phyloP scores from a whole-genome alignment of 768 basidiomycete genomes.

The Serendipita indica region DNA sequence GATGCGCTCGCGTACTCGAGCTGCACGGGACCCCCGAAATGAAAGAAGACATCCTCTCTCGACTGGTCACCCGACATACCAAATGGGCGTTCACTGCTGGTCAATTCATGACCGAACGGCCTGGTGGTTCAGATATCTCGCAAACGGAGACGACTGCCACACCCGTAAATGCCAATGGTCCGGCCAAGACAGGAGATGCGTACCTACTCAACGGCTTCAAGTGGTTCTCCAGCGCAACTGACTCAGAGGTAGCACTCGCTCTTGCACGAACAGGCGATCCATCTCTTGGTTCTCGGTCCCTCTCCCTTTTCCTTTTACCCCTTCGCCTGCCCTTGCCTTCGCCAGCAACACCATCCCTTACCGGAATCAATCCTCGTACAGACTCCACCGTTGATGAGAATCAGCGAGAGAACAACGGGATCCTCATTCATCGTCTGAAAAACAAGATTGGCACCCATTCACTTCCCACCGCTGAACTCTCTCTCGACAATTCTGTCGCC shows the following conservation, averaged over 20 bases:
- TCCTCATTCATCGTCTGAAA: conserved; percentile 59
- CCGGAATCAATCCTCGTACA: conserved; percentile 16
- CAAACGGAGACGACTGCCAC: conserved; percentile 15
- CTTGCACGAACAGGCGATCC: conserved; percentile 53
- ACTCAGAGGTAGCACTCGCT: conserved; percentile 55
- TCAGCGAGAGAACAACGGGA: conserved; percentile 33
- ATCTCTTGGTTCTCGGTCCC: conserved; percentile 39
- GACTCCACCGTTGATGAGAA: conserved; percentile 24
- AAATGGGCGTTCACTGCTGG: conserved; percentile 50
- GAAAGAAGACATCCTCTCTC: conserved; percentile 42
- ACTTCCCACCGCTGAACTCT: conserved; percentile 63
- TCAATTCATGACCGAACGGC: conserved; percentile 67
- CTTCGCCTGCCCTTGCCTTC: conserved; percentile 28
- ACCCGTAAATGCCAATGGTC: not conserved
- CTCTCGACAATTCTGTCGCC: conserved; percentile 40
- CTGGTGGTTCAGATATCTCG: conserved; percentile 18
- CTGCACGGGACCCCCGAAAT: conserved; percentile 43
- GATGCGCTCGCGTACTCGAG: conserved; percentile 58
- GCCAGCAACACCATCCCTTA: conserved; percentile 15
- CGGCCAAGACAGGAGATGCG: conserved; percentile 16
- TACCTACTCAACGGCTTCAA: conserved; percentile 58
- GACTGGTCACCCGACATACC: conserved; percentile 52
- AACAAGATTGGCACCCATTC: conserved; percentile 63
- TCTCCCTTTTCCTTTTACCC: conserved; percentile 60
- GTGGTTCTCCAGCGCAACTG: conserved; percentile 77